Evolutionary conservation across 495 filamentous ascomycete genomes (phyloP).

Genomic region (Penicillium arizonense): DNA sequence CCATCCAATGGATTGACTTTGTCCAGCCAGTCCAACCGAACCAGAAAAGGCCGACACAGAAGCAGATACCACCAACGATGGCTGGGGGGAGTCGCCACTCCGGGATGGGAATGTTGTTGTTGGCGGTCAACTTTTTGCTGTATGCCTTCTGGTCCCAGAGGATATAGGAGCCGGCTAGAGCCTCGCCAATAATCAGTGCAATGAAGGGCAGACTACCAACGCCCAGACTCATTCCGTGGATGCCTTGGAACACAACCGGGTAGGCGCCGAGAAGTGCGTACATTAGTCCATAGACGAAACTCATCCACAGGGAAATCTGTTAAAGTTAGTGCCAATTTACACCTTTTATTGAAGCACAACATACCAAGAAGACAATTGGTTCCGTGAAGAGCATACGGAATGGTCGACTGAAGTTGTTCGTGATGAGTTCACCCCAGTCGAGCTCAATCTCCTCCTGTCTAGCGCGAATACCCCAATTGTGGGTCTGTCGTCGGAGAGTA

Average conservation of each 20-base stretch:
- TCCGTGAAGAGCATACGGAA: conserved; percentile 48
- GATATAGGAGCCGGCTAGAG: conserved; percentile 29
- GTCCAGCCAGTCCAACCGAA: conserved; percentile 41
- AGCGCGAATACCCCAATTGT: conserved; percentile 49
- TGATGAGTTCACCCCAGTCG: conserved; percentile 38
- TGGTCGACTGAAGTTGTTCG: conserved; percentile 42
- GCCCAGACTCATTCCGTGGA: conserved; percentile 38
- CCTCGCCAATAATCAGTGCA: conserved; percentile 37
- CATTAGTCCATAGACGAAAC: conserved; percentile 47
- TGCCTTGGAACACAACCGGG: conserved; percentile 38
- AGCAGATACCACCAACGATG: conserved; percentile 46
- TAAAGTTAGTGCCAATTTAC: conserved; percentile 18
- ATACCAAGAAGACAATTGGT: conserved; percentile 30
- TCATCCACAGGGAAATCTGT: conserved; percentile 45
- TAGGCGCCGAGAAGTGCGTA: conserved; percentile 41
- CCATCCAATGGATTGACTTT: conserved; percentile 37
- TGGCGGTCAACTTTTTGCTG: conserved; percentile 26
- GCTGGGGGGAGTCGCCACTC: conserved; percentile 43
- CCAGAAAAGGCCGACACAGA: conserved; percentile 56
- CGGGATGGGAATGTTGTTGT: conserved; percentile 33
- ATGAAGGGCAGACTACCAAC: conserved; percentile 41
- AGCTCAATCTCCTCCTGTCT: conserved; percentile 49
- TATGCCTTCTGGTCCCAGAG: conserved; percentile 28
- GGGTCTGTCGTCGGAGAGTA: conserved; percentile 40
- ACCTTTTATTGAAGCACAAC: background rate